Conservation (phyloP, 2,329 filamentous ascomycete genomes). For the Fusarium nisikadoi region DNA sequence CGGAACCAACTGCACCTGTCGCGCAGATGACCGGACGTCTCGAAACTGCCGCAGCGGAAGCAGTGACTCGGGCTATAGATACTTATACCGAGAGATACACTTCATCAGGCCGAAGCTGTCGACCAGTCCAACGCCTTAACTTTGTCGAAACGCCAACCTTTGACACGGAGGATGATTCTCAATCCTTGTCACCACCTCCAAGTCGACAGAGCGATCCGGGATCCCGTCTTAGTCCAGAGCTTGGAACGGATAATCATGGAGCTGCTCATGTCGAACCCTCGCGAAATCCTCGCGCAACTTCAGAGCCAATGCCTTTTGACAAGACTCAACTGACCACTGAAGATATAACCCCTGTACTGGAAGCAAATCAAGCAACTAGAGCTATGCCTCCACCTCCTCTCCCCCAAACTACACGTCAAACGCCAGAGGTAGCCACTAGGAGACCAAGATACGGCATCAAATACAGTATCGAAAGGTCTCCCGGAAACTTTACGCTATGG, state of each 20-base stretch:
- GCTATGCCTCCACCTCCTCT: slow-evolving; percentile 9
- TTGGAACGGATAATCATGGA: neutral
- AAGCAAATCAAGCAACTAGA: neutral
- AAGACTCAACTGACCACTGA: neutral
- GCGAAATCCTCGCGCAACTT: accelerated
- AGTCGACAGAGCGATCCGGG: neutral
- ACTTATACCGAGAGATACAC: neutral
- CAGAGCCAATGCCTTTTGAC: accelerated
- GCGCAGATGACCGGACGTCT: neutral
- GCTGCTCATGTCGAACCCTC: accelerated
- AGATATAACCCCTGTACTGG: neutral
- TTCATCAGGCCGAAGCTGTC: neutral
- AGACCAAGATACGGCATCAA: neutral
- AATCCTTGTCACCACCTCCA: neutral
- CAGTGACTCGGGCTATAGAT: accelerated
- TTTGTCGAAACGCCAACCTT: neutral
- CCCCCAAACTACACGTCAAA: neutral
- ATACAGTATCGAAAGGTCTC: slow-evolving; percentile 1
- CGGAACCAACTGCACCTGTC: neutral
- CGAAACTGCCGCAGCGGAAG: accelerated
- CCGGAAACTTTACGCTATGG: neutral
- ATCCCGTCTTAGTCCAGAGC: neutral
- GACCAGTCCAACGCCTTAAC: neutral
- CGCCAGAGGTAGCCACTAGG: neutral
- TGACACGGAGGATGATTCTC: neutral